These are phyloP conservation scores for Knufia petricola DNA, from an alignment of 2,329 filamentous ascomycete genomes.

Conservation along the genomic window DNA sequence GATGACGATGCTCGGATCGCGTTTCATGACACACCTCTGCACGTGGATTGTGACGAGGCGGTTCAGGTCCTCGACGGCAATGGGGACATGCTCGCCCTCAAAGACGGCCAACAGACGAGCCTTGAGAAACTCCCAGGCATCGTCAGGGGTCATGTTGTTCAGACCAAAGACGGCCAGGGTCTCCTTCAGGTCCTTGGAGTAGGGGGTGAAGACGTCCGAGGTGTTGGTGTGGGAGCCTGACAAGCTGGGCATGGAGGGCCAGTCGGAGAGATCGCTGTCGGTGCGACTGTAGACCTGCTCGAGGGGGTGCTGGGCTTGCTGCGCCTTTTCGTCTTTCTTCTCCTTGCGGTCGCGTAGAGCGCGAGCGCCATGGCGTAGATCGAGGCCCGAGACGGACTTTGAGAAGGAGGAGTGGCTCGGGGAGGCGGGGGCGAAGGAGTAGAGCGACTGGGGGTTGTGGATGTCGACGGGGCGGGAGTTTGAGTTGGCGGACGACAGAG, in stretches of 20 bases:
- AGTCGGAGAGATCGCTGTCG: slow-evolving; percentile 23
- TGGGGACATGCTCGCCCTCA: slow-evolving; percentile 54
- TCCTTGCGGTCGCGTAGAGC: slow-evolving; percentile 75
- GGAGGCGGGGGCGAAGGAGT: slow-evolving; percentile 57
- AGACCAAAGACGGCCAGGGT: slow-evolving; percentile 46
- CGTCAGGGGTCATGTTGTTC: slow-evolving; percentile 58
- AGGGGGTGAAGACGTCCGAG: slow-evolving; percentile 17
- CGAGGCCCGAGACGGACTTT: slow-evolving; percentile 72
- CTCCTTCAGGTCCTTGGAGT: slow-evolving; percentile 20
- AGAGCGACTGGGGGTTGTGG: slow-evolving; percentile 53
- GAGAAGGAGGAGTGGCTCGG: slow-evolving; percentile 56
- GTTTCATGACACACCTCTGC: slow-evolving; percentile 52
- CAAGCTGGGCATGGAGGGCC: slow-evolving; percentile 19
- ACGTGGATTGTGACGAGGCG: slow-evolving; percentile 53
- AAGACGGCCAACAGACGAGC: slow-evolving; percentile 55
- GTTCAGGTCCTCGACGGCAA: slow-evolving; percentile 58
- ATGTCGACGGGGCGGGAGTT: slow-evolving; percentile 56
- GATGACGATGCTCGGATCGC: slow-evolving; percentile 49
- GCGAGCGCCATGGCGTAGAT: slow-evolving; percentile 66
- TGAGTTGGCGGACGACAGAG: slow-evolving; percentile 55
- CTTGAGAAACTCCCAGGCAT: slow-evolving; percentile 58
- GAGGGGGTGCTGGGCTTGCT: slow-evolving; percentile 26
- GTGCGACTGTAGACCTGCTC: slow-evolving; percentile 24
- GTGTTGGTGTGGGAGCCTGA: slow-evolving; percentile 17
- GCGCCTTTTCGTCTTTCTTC: slow-evolving; percentile 58